These are phyloP conservation scores for Moesziomyces globuligerus DNA, from an alignment of 1,284 basidiomycete genomes.

Conservation along the genomic window DNA sequence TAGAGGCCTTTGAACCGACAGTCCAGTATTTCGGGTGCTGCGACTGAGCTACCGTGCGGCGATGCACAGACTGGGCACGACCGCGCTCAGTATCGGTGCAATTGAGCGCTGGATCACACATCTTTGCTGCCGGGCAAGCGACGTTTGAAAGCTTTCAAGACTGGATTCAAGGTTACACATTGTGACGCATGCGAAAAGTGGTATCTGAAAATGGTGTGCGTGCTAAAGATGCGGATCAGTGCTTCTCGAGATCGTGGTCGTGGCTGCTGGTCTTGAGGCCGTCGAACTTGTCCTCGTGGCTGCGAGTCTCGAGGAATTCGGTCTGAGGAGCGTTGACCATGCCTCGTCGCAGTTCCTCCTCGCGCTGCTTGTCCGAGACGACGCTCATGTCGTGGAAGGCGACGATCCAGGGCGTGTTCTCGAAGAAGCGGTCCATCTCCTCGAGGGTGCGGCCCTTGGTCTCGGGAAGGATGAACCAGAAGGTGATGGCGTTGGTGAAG, in stretches of 20 bases:
- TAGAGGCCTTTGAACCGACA: no score
- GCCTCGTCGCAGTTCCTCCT: slow-evolving; percentile 69
- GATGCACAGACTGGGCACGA: no score
- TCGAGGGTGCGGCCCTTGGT: slow-evolving; percentile 69
- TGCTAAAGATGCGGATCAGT: slow-evolving; percentile 7
- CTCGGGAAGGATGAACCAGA: slow-evolving; percentile 71
- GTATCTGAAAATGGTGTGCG: no score
- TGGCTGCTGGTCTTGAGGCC: slow-evolving; percentile 27
- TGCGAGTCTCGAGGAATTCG: slow-evolving; percentile 11
- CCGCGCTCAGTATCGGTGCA: no score
- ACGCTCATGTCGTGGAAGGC: slow-evolving; percentile 55
- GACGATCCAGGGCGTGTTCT: slow-evolving; percentile 71
- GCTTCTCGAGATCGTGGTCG: slow-evolving; percentile 30
- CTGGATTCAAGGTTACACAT: neutral
- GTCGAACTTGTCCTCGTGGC: slow-evolving; percentile 17
- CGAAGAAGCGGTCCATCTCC: slow-evolving; percentile 74
- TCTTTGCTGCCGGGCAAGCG: no score
- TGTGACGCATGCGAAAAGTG: no score
- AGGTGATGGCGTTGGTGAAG: slow-evolving; percentile 74
- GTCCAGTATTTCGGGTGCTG: no score
- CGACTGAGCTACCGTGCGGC: no score
- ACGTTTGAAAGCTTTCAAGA: neutral
- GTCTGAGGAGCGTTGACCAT: slow-evolving; percentile 13
- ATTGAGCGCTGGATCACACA: no score
- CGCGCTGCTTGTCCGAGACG: slow-evolving; percentile 68